phyloP scores from a whole-genome alignment of 2,329 filamentous ascomycete species.

The Diaporthe helianthi region DNA sequence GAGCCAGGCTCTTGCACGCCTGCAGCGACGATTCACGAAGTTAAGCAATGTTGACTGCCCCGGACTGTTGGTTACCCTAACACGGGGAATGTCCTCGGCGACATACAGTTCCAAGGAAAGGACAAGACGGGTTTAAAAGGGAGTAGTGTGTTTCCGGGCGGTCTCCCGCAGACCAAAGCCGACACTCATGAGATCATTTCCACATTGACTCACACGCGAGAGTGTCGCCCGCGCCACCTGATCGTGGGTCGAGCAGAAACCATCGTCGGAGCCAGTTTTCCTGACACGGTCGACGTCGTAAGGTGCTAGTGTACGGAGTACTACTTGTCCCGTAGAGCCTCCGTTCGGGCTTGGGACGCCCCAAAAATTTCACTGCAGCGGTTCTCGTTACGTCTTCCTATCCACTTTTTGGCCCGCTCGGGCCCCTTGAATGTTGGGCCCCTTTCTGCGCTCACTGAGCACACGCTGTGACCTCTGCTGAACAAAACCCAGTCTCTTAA shows the following conservation, averaged over 20 bases:
- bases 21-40: constrained; percentile 9
- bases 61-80: background rate
- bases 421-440: background rate
- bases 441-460: background rate
- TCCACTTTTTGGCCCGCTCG: constrained; percentile 20
- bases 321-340: constrained; percentile 8
- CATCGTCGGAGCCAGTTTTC: constrained; percentile 15
- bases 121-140: background rate
- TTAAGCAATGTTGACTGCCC: constrained; percentile 16
- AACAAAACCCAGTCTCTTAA: background rate
- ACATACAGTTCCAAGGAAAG: background rate
- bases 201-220: background rate
- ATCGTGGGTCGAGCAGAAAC: constrained; percentile 5
- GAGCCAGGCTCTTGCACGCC: constrained; percentile 14
- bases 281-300: constrained; percentile 14
- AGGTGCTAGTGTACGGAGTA: background rate
- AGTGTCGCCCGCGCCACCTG: constrained; percentile 5
- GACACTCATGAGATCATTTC: background rate
- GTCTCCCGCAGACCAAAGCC: background rate
- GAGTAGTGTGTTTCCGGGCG: too few species aligned
- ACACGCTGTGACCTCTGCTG: background rate
- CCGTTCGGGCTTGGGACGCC: background rate
- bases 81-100: constrained; percentile 4
- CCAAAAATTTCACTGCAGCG: constrained; percentile 15
- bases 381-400: constrained; percentile 20